A percentile compares a stretch with the other conserved stretches of the same genome.
Evolutionary conservation across 352 stramenopile genomes (phyloP).

Genomic region (Globisporangium cylindrosporum): DNA sequence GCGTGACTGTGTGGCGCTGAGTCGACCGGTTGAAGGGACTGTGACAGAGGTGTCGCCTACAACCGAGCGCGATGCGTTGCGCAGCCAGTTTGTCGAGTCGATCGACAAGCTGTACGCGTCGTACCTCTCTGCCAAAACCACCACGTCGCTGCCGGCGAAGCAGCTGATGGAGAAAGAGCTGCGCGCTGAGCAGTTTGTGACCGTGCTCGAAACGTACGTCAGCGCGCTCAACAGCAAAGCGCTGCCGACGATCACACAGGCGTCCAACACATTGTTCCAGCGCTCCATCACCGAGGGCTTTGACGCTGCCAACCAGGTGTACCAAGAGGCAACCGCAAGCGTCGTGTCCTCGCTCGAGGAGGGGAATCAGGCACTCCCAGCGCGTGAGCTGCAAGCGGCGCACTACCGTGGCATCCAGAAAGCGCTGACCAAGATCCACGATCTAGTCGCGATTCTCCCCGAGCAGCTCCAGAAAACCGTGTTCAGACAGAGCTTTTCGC

Average conservation of each 20-base stretch:
- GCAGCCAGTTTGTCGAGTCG: conserved; percentile 50
- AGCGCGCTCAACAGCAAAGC: conserved; percentile 34
- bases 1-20: conserved; percentile 43
- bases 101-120: conserved; percentile 44
- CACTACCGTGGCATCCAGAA: conserved; percentile 31
- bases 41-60: conserved; percentile 8
- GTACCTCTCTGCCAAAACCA: conserved; percentile 37
- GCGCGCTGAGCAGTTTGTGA: conserved; percentile 33
- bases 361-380: not conserved
- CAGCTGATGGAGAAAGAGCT: conserved; percentile 39
- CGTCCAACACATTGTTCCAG: conserved; percentile 41
- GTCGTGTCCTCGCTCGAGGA: conserved; percentile 1
- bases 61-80: conserved; percentile 31
- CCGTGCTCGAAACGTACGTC: conserved; percentile 45
- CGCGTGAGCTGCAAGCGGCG: conserved; percentile 24
- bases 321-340: conserved; percentile 17
- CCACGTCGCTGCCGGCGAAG: conserved; percentile 38
- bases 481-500: conserved; percentile 26
- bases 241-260: conserved; percentile 45
- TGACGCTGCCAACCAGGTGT: conserved; percentile 22
- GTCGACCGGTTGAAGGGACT: conserved; percentile 45
- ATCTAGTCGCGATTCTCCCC: conserved; percentile 22
- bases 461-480: conserved; percentile 29
- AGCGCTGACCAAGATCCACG: conserved; percentile 24
- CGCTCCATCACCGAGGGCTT: conserved; percentile 33